Evolutionary conservation across 495 filamentous ascomycete genomes (phyloP).

Genomic region (Clohesyomyces aquaticus): DNA sequence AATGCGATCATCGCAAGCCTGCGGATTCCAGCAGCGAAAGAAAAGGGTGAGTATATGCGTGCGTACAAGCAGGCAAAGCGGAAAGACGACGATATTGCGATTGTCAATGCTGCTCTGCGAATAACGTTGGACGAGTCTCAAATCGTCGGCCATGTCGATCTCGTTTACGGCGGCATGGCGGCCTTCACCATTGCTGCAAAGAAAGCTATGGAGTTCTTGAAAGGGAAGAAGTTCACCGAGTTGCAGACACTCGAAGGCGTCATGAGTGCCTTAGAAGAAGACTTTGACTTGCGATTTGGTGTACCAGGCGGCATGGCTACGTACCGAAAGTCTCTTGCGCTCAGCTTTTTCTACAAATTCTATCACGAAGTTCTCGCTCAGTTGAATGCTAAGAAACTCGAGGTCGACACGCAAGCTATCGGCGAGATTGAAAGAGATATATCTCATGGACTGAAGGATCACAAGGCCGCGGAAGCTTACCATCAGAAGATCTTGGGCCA

Average conservation of each 20-base stretch:
- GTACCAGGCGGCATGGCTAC: conserved; percentile 96
- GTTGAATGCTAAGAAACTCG: conserved; percentile 49
- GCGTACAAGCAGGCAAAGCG: conserved; percentile 95
- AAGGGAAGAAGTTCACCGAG: conserved; percentile 78
- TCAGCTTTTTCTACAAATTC: conserved; percentile 88
- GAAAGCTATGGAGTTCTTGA: conserved; percentile 68
- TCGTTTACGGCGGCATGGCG: conserved; percentile 93
- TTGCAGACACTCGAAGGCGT: conserved; percentile 80
- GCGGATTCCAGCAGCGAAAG: conserved; percentile 73
- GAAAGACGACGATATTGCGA: conserved; percentile 97
- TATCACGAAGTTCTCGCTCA: conserved; percentile 71
- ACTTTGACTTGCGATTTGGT: conserved; percentile 83
- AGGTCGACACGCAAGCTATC: conserved; percentile 63
- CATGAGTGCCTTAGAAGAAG: conserved; percentile 83
- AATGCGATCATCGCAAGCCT: conserved; percentile 85
- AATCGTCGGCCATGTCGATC: conserved; percentile 67
- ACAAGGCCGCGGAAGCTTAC: conserved; percentile 64
- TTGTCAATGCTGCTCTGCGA: conserved; percentile 83
- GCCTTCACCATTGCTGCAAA: conserved; percentile 82
- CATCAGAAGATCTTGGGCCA: conserved; percentile 78
- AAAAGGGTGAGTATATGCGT: conserved; percentile 70
- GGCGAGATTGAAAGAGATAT: conserved; percentile 69
- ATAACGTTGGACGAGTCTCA: conserved; percentile 67
- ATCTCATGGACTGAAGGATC: conserved; percentile 65
- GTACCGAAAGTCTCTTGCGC: conserved; percentile 85